phyloP scores from a whole-genome alignment of 2,329 filamentous ascomycete species.

The Hypoxylon sp. region DNA sequence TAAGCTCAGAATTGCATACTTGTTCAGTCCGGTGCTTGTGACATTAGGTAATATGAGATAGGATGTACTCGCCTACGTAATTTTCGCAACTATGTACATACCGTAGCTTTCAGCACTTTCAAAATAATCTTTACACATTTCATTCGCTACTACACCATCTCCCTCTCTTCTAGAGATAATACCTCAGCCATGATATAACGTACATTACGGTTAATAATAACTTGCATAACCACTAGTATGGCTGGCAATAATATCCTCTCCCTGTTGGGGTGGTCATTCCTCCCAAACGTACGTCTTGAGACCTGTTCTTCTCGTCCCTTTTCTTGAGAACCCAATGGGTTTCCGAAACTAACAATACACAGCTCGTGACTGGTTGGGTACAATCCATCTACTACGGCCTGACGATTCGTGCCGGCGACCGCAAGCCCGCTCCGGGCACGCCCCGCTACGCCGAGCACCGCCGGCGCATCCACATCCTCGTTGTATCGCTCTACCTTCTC shows the following conservation, averaged over 20 bases:
- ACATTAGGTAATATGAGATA: no score
- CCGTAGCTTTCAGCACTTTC: conserved; percentile 1
- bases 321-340: background rate
- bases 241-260: conserved; percentile 64
- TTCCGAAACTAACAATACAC: conserved; percentile 37
- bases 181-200: conserved; percentile 41
- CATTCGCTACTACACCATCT: conserved; percentile 15
- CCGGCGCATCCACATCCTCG: conserved; percentile 84
- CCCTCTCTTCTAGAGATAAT: background rate
- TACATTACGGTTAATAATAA: conserved; percentile 14
- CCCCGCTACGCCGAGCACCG: conserved; percentile 80
- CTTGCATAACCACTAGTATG: conserved; percentile 56
- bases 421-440: conserved; percentile 79
- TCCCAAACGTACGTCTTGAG: conserved; percentile 63
- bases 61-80: conserved; percentile 17
- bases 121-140: conserved; percentile 7
- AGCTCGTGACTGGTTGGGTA: conserved; percentile 83
- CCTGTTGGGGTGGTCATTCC: conserved; percentile 70
- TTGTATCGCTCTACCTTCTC: conserved; percentile 85
- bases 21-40: no score
- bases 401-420: conserved; percentile 89
- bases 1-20: no score
- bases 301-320: background rate
- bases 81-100: background rate
- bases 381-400: conserved; percentile 89